A percentile compares a stretch with the other conserved stretches of the same genome.
These are phyloP conservation scores for Mollisia scopiformis DNA, from an alignment of 2,329 filamentous ascomycete species.

Conservation along the genomic window DNA sequence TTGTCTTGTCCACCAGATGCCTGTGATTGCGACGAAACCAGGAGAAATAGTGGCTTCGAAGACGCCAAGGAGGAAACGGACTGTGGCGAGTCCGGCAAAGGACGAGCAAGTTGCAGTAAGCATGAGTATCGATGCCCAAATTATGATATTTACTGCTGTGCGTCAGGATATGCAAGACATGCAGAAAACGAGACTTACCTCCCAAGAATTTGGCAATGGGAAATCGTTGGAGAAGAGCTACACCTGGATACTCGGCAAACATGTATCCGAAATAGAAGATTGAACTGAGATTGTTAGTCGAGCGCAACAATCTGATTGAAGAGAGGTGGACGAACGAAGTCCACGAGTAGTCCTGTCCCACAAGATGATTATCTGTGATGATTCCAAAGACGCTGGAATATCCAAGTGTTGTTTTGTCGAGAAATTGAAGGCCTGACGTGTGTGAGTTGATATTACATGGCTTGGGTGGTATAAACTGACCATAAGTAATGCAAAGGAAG, in stretches of 20 bases:
- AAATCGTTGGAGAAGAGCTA: conserved; percentile 38
- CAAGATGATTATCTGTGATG: conserved; percentile 39
- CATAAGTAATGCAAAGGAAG: conserved; percentile 32
- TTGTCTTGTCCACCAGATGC: conserved; percentile 40
- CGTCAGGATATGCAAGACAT: not conserved
- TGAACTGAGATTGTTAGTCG: conserved; percentile 30
- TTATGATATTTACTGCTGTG: conserved; percentile 41
- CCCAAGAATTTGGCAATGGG: conserved; percentile 59
- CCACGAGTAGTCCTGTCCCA: conserved; percentile 48
- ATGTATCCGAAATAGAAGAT: conserved; percentile 41
- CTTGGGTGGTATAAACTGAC: conserved; percentile 15
- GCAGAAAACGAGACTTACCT: conserved; percentile 1
- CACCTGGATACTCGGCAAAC: conserved; percentile 38
- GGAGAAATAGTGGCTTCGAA: conserved; percentile 55
- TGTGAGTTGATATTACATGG: not conserved
- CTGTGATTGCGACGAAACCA: conserved; percentile 50
- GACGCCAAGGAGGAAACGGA: conserved; percentile 52
- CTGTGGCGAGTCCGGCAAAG: conserved; percentile 50
- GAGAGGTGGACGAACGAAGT: conserved; percentile 4
- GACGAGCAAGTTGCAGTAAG: conserved; percentile 51
- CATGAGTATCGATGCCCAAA: conserved; percentile 43
- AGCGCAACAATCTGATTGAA: not conserved
- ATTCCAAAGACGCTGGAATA: conserved; percentile 62
- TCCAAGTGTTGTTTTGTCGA: conserved; percentile 48
- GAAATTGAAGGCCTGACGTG: conserved; percentile 45